Evolutionary conservation across 768 basidiomycete genomes (phyloP), one percentile per base, ranked within the genome.

Genomic region (Nidularia sp.): DNA sequence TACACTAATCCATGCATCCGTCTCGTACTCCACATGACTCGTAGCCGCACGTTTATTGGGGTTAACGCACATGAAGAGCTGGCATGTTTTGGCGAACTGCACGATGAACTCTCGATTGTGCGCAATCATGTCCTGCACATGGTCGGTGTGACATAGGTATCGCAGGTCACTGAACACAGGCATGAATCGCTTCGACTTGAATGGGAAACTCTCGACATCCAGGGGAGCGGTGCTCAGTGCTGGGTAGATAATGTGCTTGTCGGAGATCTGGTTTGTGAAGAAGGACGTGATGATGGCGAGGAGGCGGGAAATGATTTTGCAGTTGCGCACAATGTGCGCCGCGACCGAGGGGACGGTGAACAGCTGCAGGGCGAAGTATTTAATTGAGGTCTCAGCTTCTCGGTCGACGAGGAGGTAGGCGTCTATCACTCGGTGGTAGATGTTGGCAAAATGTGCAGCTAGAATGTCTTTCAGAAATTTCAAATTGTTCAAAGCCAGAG

Each of bases 151-250:
- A 63, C 86, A 88, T 31, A 93, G 79, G 58, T 92, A 91, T 6
- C 91, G 82, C 32, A 98, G 77, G 66, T 95, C 92, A 59, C 88
- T 88, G 66, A 98, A 96, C 45, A 98, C 84, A 2, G 92, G 90
- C 86, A 94, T 90, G 71, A 96, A 97, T 6, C 95, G 88, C 66
- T 98, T 98, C 13, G 90, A 92, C 67, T 90, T 88, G 83, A 97
- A 97, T 0, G 90, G 87, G 53, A 84, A 82, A 36, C 84, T 82
- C 46, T 97, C 95, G 39, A 92, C 86, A 54, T 95, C 90, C 49
- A 97, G 63, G 60, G 62, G 60, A 7, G 59, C 63, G 18, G 53
- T 56, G 33, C 51, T 53, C 41, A 56, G 55, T 6, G 72, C 65
- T 34, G 74, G 72, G 54, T 75, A 75, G 8, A 79, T 62, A 55